Evolutionary conservation across 257 asterid species (phyloP), one percentile per base, ranked within the genome.

Genomic region (Rehmannia glutinosa): DNA sequence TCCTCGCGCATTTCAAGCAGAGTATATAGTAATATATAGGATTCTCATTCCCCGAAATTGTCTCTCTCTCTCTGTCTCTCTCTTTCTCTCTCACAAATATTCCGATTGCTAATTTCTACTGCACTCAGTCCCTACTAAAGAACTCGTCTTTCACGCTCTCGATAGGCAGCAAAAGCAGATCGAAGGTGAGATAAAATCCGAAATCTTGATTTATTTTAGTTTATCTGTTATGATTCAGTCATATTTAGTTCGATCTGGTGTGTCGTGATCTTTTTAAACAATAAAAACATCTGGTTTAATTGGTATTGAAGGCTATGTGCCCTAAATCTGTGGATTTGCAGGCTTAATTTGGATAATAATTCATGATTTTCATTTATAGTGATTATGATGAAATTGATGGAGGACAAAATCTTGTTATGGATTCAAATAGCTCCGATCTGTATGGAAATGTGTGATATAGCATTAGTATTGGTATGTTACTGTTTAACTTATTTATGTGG

Each of bases 91-190:
- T 54, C 52, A 16, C 13, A 45, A 60, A 49, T 43, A 66, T 57
- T 64, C 54, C 25, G 43, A 35, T 62, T 43, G 10, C 67, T 58
- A n/a, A n/a, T n/a, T n/a, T n/a, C n/a, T n/a, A n/a, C n/a, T n/a
- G n/a, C n/a, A n/a, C n/a, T n/a, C n/a, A n/a, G n/a, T n/a, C n/a
- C n/a, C n/a, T n/a, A n/a, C n/a, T n/a, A n/a, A n/a, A n/a, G n/a
- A n/a, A n/a, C n/a, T n/a, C n/a, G n/a, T n/a, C n/a, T n/a, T n/a
- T n/a, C n/a, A n/a, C n/a, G n/a, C n/a, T n/a, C n/a, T n/a, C n/a
- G n/a, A n/a, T n/a, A n/a, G n/a, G n/a, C n/a, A n/a, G n/a, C n/a
- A n/a, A n/a, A n/a, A n/a, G n/a, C n/a, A n/a, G n/a, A n/a, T 70
- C 66, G 69, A 66, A 60, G 74, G 77, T 61, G 49, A 59, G 58